Conservation (phyloP, 768 basidiomycete species). For the Tricholoma bakamatsutake region DNA sequence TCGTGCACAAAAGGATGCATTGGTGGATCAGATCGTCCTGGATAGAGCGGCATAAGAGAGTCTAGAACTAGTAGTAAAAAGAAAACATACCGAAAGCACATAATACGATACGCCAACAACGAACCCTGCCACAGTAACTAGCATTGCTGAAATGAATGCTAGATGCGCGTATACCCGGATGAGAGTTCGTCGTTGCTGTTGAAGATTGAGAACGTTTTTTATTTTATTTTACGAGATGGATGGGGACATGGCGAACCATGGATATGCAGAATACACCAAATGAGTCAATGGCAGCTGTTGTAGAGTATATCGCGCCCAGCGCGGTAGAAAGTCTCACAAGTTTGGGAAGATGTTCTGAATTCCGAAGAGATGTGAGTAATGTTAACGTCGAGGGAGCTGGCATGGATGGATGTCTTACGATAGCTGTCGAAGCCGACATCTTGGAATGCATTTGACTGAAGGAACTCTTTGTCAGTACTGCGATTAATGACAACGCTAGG, state of each 20-base stretch:
- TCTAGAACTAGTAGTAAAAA: not conserved
- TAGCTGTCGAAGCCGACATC: conserved; percentile 30
- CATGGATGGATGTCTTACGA: conserved; percentile 12
- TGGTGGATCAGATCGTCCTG: conserved; percentile 35
- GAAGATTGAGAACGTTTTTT: not conserved
- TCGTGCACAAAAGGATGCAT: conserved; percentile 28
- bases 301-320: conserved; percentile 28
- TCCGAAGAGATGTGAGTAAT: not conserved
- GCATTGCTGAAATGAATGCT: conserved; percentile 28
- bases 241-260: conserved; percentile 6
- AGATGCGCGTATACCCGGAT: conserved; percentile 19
- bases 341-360: conserved; percentile 21
- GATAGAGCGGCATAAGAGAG: not conserved
- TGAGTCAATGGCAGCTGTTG: conserved; percentile 17
- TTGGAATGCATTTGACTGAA: conserved; percentile 28
- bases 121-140: conserved; percentile 31
- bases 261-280: conserved; percentile 14
- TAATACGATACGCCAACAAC: conserved; percentile 33
- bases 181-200: conserved; percentile 19
- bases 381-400: not conserved
- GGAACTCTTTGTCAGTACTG: not conserved
- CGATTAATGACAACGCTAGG: not conserved
- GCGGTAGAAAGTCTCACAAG: conserved; percentile 31
- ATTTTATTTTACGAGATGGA: not conserved
- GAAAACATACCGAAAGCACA: conserved; percentile 27